Percentiles rank a stretch among this genome's conserved stretches.
phyloP scores from a whole-genome alignment of 345 rosid species.

The Populus simonii region DNA sequence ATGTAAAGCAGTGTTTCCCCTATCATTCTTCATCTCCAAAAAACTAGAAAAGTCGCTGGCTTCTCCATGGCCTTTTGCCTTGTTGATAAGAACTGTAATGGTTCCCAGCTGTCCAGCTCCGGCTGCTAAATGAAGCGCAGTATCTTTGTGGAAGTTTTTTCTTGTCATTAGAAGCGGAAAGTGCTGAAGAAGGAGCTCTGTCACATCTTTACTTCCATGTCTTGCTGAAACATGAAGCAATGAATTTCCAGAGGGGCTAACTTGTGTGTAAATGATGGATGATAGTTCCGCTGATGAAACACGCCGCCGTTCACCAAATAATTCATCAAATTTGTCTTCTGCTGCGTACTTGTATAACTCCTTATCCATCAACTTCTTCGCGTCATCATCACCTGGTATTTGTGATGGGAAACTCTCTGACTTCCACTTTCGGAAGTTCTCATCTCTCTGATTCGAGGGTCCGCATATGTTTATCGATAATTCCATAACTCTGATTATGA shows the following conservation, averaged over 20 bases:
- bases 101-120: background rate
- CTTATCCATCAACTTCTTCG: too few relatives aligned
- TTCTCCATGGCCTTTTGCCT: background rate
- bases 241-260: background rate
- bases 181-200: background rate
- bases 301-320: background rate
- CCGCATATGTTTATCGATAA: background rate
- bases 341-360: too few relatives aligned
- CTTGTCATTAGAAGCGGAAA: background rate
- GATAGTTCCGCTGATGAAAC: background rate
- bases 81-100: background rate
- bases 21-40: background rate
- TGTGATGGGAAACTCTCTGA: too few relatives aligned
- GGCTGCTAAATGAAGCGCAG: background rate
- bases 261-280: background rate
- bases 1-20: constrained; percentile 4
- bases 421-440: background rate
- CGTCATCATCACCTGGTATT: too few relatives aligned
- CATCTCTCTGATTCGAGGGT: background rate
- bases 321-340: background rate
- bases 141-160: background rate
- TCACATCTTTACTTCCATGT: background rate
- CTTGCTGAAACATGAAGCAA: background rate
- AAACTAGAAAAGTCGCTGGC: too few relatives aligned
- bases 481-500: background rate